Evolutionary conservation across 202 grass and related monocot species (phyloP), one percentile per base, ranked within the genome.

Genomic region (Sporobolus alterniflorus): DNA sequence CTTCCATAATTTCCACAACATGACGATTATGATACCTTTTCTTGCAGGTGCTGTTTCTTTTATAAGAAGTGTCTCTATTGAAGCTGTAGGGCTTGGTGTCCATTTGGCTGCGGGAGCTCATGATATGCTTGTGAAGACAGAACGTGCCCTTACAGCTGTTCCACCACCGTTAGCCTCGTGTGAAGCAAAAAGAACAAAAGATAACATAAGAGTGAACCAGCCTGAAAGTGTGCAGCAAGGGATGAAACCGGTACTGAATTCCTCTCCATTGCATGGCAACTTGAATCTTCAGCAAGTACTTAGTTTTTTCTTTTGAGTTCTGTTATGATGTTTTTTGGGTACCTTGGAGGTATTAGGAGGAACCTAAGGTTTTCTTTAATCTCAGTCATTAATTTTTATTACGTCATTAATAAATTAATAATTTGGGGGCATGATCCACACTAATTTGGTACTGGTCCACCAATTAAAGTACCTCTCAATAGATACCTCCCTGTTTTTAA

Each of bases 91-190:
- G 10, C 82, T 99, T 65, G 96, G 96, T 64, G 89, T 99, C 66
- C 96, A 99, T 88, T 91, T 99, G 83, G 96, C 91, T 49, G 91
- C 89, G 30, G 96, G 93, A 80, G 91, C 96, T 75, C 96, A 99
- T 90, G 96, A 96, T 60, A 91, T 99, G 71, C 87, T 99, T 85
- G 71, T 82, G 28, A 95, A 94, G 76, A 92, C 96, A 82, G 96
- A 99, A 85, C 76, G 30, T 14, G 77, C 94, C 34, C 88, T 99
- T 77, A 84, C 93, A 39, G 79, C 87, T 71, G 63, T 83, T 81
- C 96, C 93, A 54, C 72, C 67, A 10, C 82, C 86, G 79, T 62
- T 69, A 64, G 64, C 89, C 80, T 88, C 79, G 24, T 80, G 54
- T 64, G 80, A 92, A 80, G 69, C 67, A 64, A 94, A 84, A 44